phyloP scores from a whole-genome alignment of 139 green algal genomes.

The Nannochloris sp. region DNA sequence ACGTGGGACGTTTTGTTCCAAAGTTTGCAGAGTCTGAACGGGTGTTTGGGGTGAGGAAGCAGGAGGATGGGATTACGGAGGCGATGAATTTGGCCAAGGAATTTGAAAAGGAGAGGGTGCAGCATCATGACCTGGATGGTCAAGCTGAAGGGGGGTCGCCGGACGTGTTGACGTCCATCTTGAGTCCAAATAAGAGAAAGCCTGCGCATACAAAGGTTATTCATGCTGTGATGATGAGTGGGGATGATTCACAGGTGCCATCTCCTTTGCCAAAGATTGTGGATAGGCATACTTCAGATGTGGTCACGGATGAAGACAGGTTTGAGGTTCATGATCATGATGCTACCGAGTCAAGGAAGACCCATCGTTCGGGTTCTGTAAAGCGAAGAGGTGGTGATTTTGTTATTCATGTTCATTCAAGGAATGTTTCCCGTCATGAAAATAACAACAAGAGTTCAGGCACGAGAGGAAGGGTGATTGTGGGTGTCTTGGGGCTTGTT shows the following conservation, averaged over 20 bases:
- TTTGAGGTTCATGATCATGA: no score
- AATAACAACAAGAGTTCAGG: no score
- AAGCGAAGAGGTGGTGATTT: no score
- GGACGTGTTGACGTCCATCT: conserved; percentile 2
- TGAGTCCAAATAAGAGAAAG: conserved; percentile 11
- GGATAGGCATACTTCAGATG: neutral
- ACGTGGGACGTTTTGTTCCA: neutral
- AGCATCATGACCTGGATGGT: neutral
- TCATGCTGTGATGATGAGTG: conserved; percentile 4
- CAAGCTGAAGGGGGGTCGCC: neutral
- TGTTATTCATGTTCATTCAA: no score
- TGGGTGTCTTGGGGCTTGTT: neutral
- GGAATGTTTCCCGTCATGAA: no score
- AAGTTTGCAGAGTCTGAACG: neutral
- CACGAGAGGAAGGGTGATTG: no score
- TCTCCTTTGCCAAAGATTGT: neutral
- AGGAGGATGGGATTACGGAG: neutral
- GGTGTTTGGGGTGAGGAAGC: neutral
- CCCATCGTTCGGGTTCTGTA: no score
- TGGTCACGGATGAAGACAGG: neutral
- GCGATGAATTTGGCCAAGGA: neutral
- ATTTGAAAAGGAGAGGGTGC: neutral
- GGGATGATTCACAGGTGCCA: neutral
- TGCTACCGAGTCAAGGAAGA: no score
- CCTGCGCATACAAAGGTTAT: conserved; percentile 5